Percentiles rank a stretch among this genome's conserved stretches.
These are phyloP conservation scores for Agrocybe chaxingu DNA, from an alignment of 768 basidiomycete species.

Conservation along the genomic window DNA sequence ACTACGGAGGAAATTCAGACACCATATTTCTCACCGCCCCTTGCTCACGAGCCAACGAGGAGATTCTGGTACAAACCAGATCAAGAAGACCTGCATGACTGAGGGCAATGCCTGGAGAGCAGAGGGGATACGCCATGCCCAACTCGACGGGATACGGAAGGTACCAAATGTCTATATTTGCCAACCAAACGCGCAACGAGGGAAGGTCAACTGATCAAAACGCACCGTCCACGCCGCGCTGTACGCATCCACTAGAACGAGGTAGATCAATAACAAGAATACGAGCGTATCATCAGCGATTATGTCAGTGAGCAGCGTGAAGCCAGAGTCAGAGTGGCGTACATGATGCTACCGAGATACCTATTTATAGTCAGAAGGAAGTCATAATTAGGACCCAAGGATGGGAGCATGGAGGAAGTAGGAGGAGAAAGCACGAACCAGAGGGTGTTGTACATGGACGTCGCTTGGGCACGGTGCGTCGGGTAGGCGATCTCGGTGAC, in stretches of 20 bases:
- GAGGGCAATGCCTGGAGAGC: conserved; percentile 62
- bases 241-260: background rate
- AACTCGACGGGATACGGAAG: conserved; percentile 52
- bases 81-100: conserved; percentile 51
- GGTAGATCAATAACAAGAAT: background rate
- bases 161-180: conserved; percentile 56
- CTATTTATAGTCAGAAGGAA: conserved; percentile 12
- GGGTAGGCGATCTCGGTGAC: conserved; percentile 77
- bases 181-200: background rate
- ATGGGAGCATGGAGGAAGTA: background rate
- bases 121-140: conserved; percentile 75
- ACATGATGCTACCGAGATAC: conserved; percentile 69
- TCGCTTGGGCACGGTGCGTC: conserved; percentile 66
- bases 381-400: conserved; percentile 4
- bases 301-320: background rate
- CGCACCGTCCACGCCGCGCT: conserved; percentile 61
- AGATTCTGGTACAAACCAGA: conserved; percentile 68
- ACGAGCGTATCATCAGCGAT: background rate
- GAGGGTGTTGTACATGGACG: conserved; percentile 67
- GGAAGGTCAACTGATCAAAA: background rate
- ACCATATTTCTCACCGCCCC: conserved; percentile 32
- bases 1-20: background rate
- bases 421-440: conserved; percentile 35
- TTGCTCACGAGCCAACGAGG: conserved; percentile 72
- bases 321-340: conserved; percentile 14